Conservation (phyloP, 129 eudicot species). For the Escallonia rubra region DNA sequence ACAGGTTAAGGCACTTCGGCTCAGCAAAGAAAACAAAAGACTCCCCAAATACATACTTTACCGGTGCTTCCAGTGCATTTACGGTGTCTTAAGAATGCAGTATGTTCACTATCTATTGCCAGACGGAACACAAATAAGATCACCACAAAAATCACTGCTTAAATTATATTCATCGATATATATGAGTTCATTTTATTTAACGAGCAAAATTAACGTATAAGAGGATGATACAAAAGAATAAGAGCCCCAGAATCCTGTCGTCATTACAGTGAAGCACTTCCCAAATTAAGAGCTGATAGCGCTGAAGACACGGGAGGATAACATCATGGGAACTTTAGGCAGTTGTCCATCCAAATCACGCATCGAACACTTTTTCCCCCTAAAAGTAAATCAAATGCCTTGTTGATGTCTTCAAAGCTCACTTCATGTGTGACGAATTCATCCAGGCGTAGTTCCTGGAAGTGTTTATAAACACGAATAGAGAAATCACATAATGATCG, state of each 20-base stretch:
- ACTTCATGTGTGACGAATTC: slow-evolving; percentile 54
- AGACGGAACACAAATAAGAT: not conserved
- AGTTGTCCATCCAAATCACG: slow-evolving; percentile 58
- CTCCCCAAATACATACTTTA: slow-evolving; percentile 25
- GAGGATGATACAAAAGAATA: too few relatives aligned
- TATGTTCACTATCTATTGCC: not conserved
- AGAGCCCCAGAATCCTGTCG: too few relatives aligned
- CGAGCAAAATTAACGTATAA: too few relatives aligned
- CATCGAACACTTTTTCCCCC: slow-evolving; percentile 50
- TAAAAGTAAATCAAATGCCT: slow-evolving; percentile 42
- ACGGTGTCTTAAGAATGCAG: slow-evolving; percentile 26
- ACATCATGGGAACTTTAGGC: not conserved
- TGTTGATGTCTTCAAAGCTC: slow-evolving; percentile 40
- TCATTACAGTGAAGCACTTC: too few relatives aligned
- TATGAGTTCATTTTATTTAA: too few relatives aligned
- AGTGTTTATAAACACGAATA: not conserved
- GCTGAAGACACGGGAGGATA: not conserved
- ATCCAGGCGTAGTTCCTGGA: slow-evolving; percentile 44
- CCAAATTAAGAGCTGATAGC: not conserved
- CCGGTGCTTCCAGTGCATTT: slow-evolving; percentile 61
- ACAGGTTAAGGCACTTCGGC: slow-evolving; percentile 59
- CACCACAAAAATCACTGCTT: too few relatives aligned
- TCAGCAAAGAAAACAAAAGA: slow-evolving; percentile 39
- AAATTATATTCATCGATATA: too few relatives aligned
- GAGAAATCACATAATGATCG: not conserved